A percentile compares a stretch with the other conserved stretches of the same genome.
Evolutionary conservation across 441 rosid genomes (phyloP).

Genomic region (Manihot esculenta): DNA sequence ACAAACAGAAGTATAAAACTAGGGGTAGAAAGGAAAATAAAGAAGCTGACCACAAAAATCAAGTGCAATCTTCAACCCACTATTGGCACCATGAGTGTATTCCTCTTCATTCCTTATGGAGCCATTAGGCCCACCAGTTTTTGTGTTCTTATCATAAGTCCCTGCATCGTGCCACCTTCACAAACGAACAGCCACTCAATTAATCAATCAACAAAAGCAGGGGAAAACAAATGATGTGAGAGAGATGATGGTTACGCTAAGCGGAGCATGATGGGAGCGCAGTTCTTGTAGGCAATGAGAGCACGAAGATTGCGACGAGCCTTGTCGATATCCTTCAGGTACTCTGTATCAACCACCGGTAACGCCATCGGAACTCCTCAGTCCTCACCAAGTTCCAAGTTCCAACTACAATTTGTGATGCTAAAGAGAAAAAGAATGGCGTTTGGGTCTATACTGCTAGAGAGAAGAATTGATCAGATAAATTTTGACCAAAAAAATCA

Average conservation of each 20-base stretch:
- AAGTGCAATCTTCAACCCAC: conserved; percentile 77
- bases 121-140: conserved; percentile 91
- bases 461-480: background rate
- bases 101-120: conserved; percentile 90
- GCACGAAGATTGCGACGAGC: conserved; percentile 96
- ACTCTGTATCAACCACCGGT: conserved; percentile 75
- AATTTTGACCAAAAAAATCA: no score
- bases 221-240: conserved; percentile 14
- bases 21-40: background rate
- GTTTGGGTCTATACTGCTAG: background rate
- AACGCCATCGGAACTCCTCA: conserved; percentile 53
- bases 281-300: conserved; percentile 71
- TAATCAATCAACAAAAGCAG: background rate
- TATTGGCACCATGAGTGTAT: conserved; percentile 68
- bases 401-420: no score
- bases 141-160: conserved; percentile 73
- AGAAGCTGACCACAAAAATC: conserved; percentile 66
- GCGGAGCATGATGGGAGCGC: conserved; percentile 98
- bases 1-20: background rate
- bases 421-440: no score
- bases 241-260: conserved; percentile 53
- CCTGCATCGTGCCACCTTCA: conserved; percentile 97
- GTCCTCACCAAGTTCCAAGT: no score
- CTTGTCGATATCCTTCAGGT: conserved; percentile 76
- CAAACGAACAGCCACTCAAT: conserved; percentile 7